Evolutionary conservation across 768 basidiomycete genomes (phyloP).

Genomic region (Pleurotus platypus): DNA sequence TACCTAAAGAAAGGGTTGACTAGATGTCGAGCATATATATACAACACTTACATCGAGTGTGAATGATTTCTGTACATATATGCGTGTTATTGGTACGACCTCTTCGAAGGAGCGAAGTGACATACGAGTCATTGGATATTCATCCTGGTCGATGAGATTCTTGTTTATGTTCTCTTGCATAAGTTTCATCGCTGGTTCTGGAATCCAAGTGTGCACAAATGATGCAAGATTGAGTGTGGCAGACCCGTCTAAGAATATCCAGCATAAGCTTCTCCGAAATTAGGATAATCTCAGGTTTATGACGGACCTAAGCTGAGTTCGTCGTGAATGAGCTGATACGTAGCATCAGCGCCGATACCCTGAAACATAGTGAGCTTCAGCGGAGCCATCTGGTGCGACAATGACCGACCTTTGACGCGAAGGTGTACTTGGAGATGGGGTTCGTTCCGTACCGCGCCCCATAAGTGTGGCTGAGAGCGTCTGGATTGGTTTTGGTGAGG

Average conservation of each 20-base stretch:
- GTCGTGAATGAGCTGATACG: constrained; percentile 55
- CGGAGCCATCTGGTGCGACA: too few species aligned
- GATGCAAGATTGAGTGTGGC: constrained; percentile 63
- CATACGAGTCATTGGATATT: constrained; percentile 64
- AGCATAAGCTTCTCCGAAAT: neutral
- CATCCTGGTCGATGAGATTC: constrained; percentile 61
- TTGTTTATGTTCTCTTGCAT: constrained; percentile 63
- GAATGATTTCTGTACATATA: constrained; percentile 37
- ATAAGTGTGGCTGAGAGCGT: constrained; percentile 41
- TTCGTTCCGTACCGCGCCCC: constrained; percentile 63
- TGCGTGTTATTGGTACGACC: neutral
- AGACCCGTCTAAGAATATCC: constrained; percentile 44
- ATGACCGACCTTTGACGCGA: constrained; percentile 47
- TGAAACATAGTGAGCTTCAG: constrained; percentile 16
- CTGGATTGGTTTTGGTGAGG: constrained; percentile 29
- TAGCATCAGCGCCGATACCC: constrained; percentile 55
- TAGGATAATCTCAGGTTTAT: neutral
- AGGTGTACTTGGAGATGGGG: constrained; percentile 66
- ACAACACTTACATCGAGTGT: constrained; percentile 41
- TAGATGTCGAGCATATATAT: neutral
- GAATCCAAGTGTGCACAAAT: constrained; percentile 64
- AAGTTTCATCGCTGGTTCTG: constrained; percentile 34
- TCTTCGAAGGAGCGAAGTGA: constrained; percentile 6
- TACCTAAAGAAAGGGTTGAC: constrained; percentile 22
- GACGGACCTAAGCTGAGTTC: constrained; percentile 57